Evolutionary conservation across 2,329 filamentous ascomycete species (phyloP).

Genomic region (Aspergillus sp.): DNA sequence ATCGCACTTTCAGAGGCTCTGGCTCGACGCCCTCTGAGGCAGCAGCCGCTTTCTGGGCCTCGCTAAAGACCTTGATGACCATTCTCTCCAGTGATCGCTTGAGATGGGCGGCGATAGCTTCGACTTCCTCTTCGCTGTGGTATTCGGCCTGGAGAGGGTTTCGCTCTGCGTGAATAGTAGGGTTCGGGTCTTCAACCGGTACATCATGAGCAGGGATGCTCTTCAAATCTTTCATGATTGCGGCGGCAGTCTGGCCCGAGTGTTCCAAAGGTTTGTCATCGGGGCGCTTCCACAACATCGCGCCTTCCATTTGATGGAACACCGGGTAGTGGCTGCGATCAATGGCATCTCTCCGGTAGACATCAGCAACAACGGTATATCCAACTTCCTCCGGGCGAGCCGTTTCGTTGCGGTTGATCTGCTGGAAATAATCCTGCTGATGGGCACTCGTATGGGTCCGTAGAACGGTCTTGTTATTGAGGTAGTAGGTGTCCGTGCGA

Average conservation of each 20-base stretch:
- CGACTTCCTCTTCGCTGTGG: slow-evolving; percentile 74
- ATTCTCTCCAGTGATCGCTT: slow-evolving; percentile 87
- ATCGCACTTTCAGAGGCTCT: slow-evolving; percentile 81
- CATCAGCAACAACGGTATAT: slow-evolving; percentile 89
- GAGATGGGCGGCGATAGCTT: slow-evolving; percentile 79
- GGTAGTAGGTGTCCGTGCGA: slow-evolving; percentile 91
- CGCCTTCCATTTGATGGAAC: slow-evolving; percentile 99
- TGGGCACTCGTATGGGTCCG: slow-evolving; percentile 95
- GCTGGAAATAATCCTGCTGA: slow-evolving; percentile 78
- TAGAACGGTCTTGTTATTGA: slow-evolving; percentile 79
- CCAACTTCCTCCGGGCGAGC: slow-evolving; percentile 54
- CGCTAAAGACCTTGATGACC: slow-evolving; percentile 83
- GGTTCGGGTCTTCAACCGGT: slow-evolving; percentile 79
- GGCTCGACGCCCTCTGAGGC: slow-evolving; percentile 57
- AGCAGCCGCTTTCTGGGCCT: slow-evolving; percentile 67
- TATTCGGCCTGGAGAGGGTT: slow-evolving; percentile 77
- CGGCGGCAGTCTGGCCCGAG: slow-evolving; percentile 49
- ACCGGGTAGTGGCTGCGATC: slow-evolving; percentile 94
- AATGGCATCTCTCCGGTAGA: slow-evolving; percentile 92
- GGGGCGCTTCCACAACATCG: slow-evolving; percentile 78
- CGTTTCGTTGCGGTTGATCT: slow-evolving; percentile 51
- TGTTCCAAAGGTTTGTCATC: slow-evolving; percentile 30
- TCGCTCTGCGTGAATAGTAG: slow-evolving; percentile 70
- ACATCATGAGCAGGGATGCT: slow-evolving; percentile 72
- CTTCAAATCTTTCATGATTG: slow-evolving; percentile 70